Conservation (phyloP, 345 rosid genomes). For the Rhodamnia rubescens region DNA sequence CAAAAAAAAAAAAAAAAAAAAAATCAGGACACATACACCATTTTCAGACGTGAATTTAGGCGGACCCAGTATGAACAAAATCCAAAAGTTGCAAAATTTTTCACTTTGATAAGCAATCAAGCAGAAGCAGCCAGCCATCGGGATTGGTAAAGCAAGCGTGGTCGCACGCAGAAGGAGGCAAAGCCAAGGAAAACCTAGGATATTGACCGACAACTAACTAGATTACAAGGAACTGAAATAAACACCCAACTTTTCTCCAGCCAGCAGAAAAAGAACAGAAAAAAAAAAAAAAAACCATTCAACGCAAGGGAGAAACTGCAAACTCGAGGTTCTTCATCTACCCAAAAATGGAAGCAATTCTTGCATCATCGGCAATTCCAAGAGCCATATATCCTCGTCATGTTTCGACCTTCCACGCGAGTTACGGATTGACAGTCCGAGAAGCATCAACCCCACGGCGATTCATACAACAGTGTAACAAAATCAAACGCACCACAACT, state of each 20-base stretch:
- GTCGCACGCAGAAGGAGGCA: neutral
- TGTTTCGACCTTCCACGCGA: neutral
- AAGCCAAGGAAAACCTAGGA: neutral
- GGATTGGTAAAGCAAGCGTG: neutral
- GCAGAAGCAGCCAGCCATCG: neutral
- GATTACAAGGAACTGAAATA: neutral
- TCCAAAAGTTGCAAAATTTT: neutral
- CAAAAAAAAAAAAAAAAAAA: neutral
- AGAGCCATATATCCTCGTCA: neutral
- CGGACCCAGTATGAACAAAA: neutral
- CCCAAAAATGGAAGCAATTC: neutral
- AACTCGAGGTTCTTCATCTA: neutral
- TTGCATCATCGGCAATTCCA: neutral
- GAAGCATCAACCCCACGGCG: neutral
- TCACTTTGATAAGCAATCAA: neutral
- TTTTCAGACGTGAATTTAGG: neutral
- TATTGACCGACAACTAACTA: neutral
- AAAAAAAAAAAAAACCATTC: neutral
- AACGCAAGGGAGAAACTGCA: neutral
- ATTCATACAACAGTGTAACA: neutral
- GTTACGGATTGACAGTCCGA: neutral
- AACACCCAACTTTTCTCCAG: neutral
- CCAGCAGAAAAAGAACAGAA: neutral
- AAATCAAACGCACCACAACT: neutral
- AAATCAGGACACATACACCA: neutral